Evolutionary conservation across 2,329 filamentous ascomycete species (phyloP).

Genomic region (Ophiognomonia clavigignenti-juglandacearum): DNA sequence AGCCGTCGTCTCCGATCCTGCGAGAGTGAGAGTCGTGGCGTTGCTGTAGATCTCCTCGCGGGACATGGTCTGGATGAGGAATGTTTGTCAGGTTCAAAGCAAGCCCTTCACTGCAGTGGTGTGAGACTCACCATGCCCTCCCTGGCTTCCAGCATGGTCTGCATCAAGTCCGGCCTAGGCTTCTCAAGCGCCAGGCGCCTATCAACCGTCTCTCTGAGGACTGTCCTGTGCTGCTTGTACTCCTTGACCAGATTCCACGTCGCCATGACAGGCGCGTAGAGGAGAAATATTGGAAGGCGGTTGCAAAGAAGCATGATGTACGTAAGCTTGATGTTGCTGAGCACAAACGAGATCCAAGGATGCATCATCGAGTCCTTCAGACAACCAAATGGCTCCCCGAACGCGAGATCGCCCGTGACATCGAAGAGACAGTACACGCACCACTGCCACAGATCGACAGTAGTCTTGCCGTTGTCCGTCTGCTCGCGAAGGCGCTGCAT

Average conservation of each 20-base stretch:
- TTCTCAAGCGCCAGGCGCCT: neutral
- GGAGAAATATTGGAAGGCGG: neutral
- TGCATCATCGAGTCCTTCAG: constrained; percentile 1
- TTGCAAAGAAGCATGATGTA: constrained; percentile 4
- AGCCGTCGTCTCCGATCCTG: constrained; percentile 45
- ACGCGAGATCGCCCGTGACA: constrained; percentile 5
- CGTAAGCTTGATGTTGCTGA: constrained; percentile 3
- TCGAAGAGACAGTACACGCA: constrained; percentile 25
- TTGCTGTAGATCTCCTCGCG: constrained; percentile 17
- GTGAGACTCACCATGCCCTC: neutral
- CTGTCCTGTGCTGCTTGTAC: neutral
- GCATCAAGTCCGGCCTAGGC: neutral
- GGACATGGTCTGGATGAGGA: constrained; percentile 2
- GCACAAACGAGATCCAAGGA: neutral
- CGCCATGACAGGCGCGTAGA: neutral
- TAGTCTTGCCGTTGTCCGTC: constrained; percentile 11
- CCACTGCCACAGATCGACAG: constrained; percentile 22
- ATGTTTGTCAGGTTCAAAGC: no score
- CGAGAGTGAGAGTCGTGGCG: constrained; percentile 29
- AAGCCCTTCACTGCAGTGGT: no score
- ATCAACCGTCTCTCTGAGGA: neutral
- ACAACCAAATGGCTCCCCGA: constrained; percentile 6
- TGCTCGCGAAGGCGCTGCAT: constrained; percentile 22
- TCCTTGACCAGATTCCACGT: neutral
- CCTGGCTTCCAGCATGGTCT: neutral